Base-by-base conservation (phyloP, 306 rosid species). In the Vigna hirtella region DNA sequence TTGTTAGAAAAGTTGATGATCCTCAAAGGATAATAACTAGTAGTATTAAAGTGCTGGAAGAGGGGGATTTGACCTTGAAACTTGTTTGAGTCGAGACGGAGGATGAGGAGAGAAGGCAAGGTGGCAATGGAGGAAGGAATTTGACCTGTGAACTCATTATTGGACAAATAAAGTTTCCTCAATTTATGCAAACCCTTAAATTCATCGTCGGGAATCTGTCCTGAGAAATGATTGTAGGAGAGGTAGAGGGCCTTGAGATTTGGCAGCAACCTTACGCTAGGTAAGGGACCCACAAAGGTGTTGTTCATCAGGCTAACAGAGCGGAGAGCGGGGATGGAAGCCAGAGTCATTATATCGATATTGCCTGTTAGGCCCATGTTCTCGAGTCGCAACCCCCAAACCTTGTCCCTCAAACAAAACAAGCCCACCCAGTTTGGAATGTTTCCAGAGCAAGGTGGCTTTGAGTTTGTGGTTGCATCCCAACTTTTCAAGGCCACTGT, bases 221-320 rank as follows among this genome's bases (percentile, higher is more conserved):
- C 99, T 0, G 88, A 86, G 72, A 95, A 91, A 72, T 90, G 97
- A 32, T 95, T 95, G 28, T 78, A 85, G 3, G 97, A 88, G 57
- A 95, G 58, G 79, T 66, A 93, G 15, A 93, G 48, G 5, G 96
- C 83, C 67, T 81, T 88, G 52, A 95, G 51, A 45, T 61, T 73
- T 13, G 80, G 79, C 2, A 93, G 52, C 70, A 53, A 47, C 53
- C 75, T 86, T 1, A 95, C 5, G 30, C 80, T 56, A 0, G 99
- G 99, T 70, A 89, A 62, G 7, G 90, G 78, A 15, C 99, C 99
- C 11, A 51, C 80, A 68, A 95, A 88, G 6, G 96, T 85, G 66
- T 95, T 95, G 82, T 93, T 95, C 99, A 87, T 90, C 51, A 95
- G 72, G 87, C 96, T 88, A 7, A 95, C 2, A 0, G 86, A 68